Conservation (phyloP, 495 filamentous ascomycete species). For the Choiromyces venosus region DNA sequence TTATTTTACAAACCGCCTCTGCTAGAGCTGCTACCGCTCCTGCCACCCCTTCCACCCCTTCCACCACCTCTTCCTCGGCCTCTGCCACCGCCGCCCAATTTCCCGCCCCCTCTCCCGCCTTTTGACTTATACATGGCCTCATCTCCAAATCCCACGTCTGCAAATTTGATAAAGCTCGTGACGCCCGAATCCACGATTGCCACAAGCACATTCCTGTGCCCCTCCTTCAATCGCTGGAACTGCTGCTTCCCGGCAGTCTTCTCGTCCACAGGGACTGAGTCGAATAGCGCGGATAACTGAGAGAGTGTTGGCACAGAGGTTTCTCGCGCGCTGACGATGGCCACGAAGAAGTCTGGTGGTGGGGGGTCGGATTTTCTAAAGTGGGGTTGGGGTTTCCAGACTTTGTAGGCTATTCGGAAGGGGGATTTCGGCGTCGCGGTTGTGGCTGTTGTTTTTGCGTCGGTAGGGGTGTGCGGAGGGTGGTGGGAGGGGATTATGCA, state of each 20-base stretch:
- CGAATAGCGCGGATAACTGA: constrained; percentile 64
- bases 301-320: constrained; percentile 63
- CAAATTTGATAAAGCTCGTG: constrained; percentile 75
- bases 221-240: constrained; percentile 75
- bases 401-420: constrained; percentile 65
- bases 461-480: constrained; percentile 46
- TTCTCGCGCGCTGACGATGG: constrained; percentile 69
- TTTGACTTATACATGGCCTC: constrained; percentile 63
- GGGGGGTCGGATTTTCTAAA: constrained; percentile 73
- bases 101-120: constrained; percentile 42
- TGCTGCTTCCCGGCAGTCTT: constrained; percentile 26
- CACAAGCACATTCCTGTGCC: constrained; percentile 73
- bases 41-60: constrained; percentile 38
- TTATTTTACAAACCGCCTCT: not conserved
- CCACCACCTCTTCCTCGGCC: constrained; percentile 45
- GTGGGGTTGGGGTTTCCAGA: constrained; percentile 68
- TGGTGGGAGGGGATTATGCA: constrained; percentile 69
- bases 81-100: constrained; percentile 46
- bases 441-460: constrained; percentile 6
- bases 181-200: constrained; percentile 87
- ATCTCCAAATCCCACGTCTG: constrained; percentile 70
- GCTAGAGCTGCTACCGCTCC: constrained; percentile 8
- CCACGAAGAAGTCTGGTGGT: constrained; percentile 72
- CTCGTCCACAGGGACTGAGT: constrained; percentile 30
- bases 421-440: constrained; percentile 47